Percentiles rank a stretch among this genome's conserved stretches.
Evolutionary conservation across 2,329 filamentous ascomycete genomes (phyloP).

Genomic region (Pseudogymnoascus verrucosus): DNA sequence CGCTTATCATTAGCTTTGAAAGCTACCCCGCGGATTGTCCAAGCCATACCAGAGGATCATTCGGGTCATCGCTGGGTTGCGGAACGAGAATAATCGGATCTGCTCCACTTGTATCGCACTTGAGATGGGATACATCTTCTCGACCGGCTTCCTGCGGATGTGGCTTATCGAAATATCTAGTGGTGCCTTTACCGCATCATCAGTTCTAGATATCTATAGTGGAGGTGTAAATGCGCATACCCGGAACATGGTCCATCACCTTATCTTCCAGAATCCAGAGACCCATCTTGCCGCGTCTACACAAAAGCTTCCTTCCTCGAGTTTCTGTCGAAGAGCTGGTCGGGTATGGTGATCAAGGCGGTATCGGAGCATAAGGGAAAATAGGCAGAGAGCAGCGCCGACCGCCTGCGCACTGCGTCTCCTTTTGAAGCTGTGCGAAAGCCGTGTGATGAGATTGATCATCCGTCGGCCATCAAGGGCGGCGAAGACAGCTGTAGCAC

Average conservation of each 20-base stretch:
- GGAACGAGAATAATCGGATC: slow-evolving; percentile 74
- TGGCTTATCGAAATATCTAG: slow-evolving; percentile 56
- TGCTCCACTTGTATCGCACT: slow-evolving; percentile 62
- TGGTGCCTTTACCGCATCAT: slow-evolving; percentile 40
- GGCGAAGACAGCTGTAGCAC: slow-evolving; percentile 1
- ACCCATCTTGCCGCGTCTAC: slow-evolving; percentile 42
- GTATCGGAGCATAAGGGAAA: not conserved
- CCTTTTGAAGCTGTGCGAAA: slow-evolving; percentile 2
- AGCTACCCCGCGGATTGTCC: not conserved
- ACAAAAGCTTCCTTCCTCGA: not conserved
- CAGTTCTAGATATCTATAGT: not conserved
- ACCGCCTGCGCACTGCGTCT: not conserved
- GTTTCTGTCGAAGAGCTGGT: slow-evolving; percentile 10
- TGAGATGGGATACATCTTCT: slow-evolving; percentile 44
- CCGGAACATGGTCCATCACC: slow-evolving; percentile 63
- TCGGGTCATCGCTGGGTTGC: slow-evolving; percentile 83
- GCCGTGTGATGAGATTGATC: not conserved
- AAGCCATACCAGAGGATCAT: slow-evolving; percentile 65
- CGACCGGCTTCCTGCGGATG: slow-evolving; percentile 34
- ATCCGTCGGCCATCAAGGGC: not conserved
- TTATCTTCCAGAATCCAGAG: slow-evolving; percentile 66
- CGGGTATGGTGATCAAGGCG: slow-evolving; percentile 5
- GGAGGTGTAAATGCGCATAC: slow-evolving; percentile 36
- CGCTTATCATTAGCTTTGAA: slow-evolving; percentile 16
- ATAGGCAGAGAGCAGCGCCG: slow-evolving; percentile 3